Conservation (phyloP, 768 basidiomycete genomes). For the Inosperma sp. region DNA sequence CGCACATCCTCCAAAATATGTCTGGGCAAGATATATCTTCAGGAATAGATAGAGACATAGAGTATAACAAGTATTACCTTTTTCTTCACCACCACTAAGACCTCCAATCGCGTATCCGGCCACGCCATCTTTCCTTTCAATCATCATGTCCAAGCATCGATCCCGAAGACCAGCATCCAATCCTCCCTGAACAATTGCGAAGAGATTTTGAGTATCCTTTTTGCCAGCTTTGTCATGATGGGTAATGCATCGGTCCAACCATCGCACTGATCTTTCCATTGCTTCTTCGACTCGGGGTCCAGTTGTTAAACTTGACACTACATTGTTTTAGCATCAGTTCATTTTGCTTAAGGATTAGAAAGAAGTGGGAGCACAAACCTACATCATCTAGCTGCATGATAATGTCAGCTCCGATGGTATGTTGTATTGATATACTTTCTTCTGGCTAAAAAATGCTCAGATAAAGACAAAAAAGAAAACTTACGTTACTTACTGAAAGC, state of each 20-base stretch:
- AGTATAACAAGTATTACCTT: slow-evolving; percentile 45
- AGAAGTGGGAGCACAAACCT: slow-evolving; percentile 42
- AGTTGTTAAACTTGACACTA: slow-evolving; percentile 75
- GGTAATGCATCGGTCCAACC: slow-evolving; percentile 85
- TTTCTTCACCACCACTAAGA: slow-evolving; percentile 86
- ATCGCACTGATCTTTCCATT: slow-evolving; percentile 82
- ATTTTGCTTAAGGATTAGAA: too few species aligned
- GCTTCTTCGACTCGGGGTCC: slow-evolving; percentile 83
- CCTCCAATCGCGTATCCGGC: slow-evolving; percentile 93
- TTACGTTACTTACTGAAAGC: slow-evolving; percentile 58
- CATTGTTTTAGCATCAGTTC: too few species aligned
- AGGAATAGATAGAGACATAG: neutral
- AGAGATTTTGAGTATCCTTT: slow-evolving; percentile 69
- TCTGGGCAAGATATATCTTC: slow-evolving; percentile 39
- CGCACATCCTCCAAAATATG: slow-evolving; percentile 81
- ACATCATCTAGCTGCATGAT: slow-evolving; percentile 96
- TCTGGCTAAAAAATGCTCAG: slow-evolving; percentile 57
- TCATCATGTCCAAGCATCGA: slow-evolving; percentile 77
- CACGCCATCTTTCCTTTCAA: slow-evolving; percentile 65
- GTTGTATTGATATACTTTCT: slow-evolving; percentile 87
- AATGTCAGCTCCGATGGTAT: slow-evolving; percentile 87
- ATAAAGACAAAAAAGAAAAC: neutral
- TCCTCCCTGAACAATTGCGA: slow-evolving; percentile 91
- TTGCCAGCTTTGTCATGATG: slow-evolving; percentile 68
- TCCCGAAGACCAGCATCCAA: slow-evolving; percentile 67